These are phyloP conservation scores for Hypsizygus marmoreus DNA, from an alignment of 768 basidiomycete genomes.

Conservation along the genomic window DNA sequence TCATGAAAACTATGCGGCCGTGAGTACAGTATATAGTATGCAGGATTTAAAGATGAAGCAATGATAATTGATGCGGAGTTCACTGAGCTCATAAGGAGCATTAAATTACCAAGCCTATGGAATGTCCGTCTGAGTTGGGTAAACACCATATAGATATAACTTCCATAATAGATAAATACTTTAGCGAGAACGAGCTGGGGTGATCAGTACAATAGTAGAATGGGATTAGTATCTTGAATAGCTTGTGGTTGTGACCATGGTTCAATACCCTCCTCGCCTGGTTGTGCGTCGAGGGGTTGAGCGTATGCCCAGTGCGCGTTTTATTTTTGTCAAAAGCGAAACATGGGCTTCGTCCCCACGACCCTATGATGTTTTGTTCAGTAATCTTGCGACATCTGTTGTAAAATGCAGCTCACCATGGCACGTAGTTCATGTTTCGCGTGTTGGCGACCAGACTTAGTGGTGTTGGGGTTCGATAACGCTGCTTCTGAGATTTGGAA, in stretches of 20 bases:
- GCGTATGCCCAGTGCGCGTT: conserved; percentile 52
- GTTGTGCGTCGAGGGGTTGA: conserved; percentile 27
- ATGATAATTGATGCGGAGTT: too few relatives aligned
- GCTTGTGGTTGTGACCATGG: too few relatives aligned
- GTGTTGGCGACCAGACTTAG: conserved; percentile 41
- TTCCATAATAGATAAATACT: too few relatives aligned
- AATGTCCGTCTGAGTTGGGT: too few relatives aligned
- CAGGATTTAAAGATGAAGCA: too few relatives aligned
- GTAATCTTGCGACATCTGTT: conserved; percentile 2
- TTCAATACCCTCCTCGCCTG: neutral
- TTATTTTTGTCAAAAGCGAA: conserved; percentile 52
- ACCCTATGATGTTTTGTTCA: conserved; percentile 33
- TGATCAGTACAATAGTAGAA: too few relatives aligned
- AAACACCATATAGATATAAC: too few relatives aligned
- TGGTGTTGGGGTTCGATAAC: conserved; percentile 53
- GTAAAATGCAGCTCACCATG: conserved; percentile 39
- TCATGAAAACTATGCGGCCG: conserved; percentile 18
- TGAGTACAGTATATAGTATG: too few relatives aligned
- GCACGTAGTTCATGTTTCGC: conserved; percentile 45
- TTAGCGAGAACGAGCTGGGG: too few relatives aligned
- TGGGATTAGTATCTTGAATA: too few relatives aligned
- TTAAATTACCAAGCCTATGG: too few relatives aligned
- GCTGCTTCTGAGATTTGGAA: conserved; percentile 39
- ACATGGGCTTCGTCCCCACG: conserved; percentile 45
- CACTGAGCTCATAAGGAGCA: too few relatives aligned